Base-by-base conservation (phyloP, 805 yeast genomes). In the Schizosaccharomyces japonicus region DNA sequence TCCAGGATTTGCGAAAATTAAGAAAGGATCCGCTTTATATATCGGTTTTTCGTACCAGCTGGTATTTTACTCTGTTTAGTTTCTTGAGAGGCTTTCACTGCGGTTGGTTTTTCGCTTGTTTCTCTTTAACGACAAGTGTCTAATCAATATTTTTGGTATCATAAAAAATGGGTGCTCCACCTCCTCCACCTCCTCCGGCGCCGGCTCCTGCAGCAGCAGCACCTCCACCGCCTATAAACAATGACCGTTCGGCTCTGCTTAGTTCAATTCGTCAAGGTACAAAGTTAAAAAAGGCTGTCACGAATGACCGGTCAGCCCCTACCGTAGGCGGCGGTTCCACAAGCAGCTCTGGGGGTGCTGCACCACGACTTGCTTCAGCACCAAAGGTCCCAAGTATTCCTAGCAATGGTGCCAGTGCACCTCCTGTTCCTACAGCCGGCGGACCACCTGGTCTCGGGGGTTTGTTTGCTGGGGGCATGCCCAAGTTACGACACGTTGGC, bases 251-350 rank as follows among this genome's bases (percentile, higher is more conserved):
- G 1, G 70, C 69, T 4, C 56, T 87, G 47, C 66, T 87, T 25
- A 82, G 90, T 28, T 93, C 81, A 58, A 87, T 87, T 53, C 72
- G 83, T 56, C 79, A 80, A 52, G 87, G 85, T 21, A 63, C 58
- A 47, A 60, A 55, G 44, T 65, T 78, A 49, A 77, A 75, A 56
- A 75, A 78, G 52, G 73, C 81, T 1, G 60, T 57, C 52, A 71
- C 95, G 52, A 63, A 71, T 62, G 76, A 73, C 66, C 63, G 94
- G 63, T 72, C 80, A 49, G 72, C 70, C 0, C 82, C 85, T 2
- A 46, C 52, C 51, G 59, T 73, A 29, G 67, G 68, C 25, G 67
- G 72, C 44, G 52, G 60, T 30, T 48, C 56, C 34, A 55, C 52
- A 17, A 63, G 59, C n/a, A 60, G 55, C 15, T 56, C 53, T 34